Evolutionary conservation across 2,329 filamentous ascomycete genomes (phyloP).

Genomic region (Alternaria longipes): DNA sequence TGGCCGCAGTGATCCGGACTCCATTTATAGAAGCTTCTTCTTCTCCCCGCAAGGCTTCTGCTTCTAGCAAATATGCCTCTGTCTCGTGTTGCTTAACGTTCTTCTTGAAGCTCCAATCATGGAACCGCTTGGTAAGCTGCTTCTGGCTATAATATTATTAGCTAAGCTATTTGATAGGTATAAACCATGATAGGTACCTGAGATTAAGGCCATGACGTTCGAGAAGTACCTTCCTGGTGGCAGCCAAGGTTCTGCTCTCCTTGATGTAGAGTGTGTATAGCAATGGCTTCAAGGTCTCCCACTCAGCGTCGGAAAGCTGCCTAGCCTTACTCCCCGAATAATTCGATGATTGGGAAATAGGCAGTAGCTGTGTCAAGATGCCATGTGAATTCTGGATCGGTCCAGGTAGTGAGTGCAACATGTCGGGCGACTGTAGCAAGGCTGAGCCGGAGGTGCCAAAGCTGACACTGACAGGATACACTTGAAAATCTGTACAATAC

Average conservation of each 20-base stretch:
- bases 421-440: not conserved
- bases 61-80: not conserved
- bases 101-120: not conserved
- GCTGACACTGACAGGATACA: not conserved
- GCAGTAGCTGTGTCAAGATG: not conserved
- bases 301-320: not conserved
- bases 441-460: not conserved
- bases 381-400: not conserved
- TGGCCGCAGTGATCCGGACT: not conserved
- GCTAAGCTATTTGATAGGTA: accelerated
- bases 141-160: not conserved
- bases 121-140: not conserved
- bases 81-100: not conserved
- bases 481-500: not conserved
- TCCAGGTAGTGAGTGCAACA: not conserved
- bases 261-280: not conserved
- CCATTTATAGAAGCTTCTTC: not conserved
- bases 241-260: not conserved
- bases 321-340: not conserved
- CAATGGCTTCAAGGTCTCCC: not conserved
- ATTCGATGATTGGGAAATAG: not conserved
- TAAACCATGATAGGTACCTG: not conserved
- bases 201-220: not conserved
- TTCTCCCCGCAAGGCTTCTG: not conserved
- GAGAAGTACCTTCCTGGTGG: not conserved